Base-by-base conservation (phyloP, 495 filamentous ascomycete species). In the Rusavskia elegans region DNA sequence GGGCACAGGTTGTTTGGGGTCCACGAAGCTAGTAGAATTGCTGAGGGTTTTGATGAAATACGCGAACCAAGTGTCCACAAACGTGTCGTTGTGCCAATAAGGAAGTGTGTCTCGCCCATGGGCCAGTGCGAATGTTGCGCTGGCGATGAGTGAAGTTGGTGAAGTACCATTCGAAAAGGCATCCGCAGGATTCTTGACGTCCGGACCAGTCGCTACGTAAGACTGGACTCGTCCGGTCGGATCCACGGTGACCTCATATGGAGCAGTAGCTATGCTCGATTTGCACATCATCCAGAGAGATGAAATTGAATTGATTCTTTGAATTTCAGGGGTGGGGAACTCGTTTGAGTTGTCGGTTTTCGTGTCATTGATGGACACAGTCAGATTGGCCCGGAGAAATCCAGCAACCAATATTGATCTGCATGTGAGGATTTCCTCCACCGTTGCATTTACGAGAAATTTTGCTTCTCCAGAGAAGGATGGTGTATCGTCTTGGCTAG, bases 61-160 rank as follows among this genome's bases (percentile, higher is more conserved):
- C 41, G 66, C 68, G 23, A 63, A 53, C 60, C 62, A 67, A 39
- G 66, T 65, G 2, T 57, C 52, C 0, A 63, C 52, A 14, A 68
- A 60, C 2, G 56, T 62, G 52, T 68, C 64, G 50, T 65, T 68
- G 46, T 69, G 68, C 65, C 65, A 71, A 7, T 19, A 29, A 10
- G 55, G 49, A 1, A 8, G 5, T 1, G 1, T 19, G 27, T 51
- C 30, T 19, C 10, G 11, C 11, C 17, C 29, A 3, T 29, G 6
- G 20, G 25, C 11, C n/a, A 50, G 17, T 16, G 5, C 0, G 2
- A 1, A 7, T 3, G 45, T 21, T 27, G 38, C 19, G 20, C 20
- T 23, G 42, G 10, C 17, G 25, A 46, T 3, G 23, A 48, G 29
- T 30, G 16, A 42, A 44, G 23, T 14, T 32, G 55, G 20, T 1